Conservation (phyloP, 495 filamentous ascomycete species). For the Penicillium roqueforti region DNA sequence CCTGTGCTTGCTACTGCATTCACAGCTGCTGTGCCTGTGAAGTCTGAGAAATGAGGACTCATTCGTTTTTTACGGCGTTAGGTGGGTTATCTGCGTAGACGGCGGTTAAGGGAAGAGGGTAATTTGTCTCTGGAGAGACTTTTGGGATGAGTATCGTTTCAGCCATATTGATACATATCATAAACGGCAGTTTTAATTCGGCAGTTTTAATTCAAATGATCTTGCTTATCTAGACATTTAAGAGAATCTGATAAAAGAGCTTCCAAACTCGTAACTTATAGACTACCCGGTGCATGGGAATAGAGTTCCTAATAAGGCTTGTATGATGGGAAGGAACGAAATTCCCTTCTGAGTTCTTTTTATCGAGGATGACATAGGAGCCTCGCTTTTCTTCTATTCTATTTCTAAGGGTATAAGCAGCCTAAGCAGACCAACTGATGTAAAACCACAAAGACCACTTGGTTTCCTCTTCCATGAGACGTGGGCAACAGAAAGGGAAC, state of each 20-base stretch:
- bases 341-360: too few species aligned
- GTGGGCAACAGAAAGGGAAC: conserved; percentile 12
- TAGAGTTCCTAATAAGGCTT: too few species aligned
- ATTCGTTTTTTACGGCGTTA: not conserved
- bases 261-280: too few species aligned
- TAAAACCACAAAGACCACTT: conserved; percentile 11
- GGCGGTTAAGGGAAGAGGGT: not conserved
- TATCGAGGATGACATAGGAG: not conserved
- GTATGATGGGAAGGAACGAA: too few species aligned
- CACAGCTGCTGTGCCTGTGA: not conserved
- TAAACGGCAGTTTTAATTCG: not conserved
- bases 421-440: conserved; percentile 16
- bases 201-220: not conserved
- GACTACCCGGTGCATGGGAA: too few species aligned
- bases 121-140: not conserved
- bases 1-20: conserved; percentile 7
- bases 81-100: not conserved
- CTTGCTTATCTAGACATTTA: not conserved
- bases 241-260: too few species aligned
- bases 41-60: not conserved
- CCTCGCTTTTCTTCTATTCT: conserved; percentile 18
- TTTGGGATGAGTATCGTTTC: conserved; percentile 5
- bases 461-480: conserved; percentile 8
- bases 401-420: conserved; percentile 22
- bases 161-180: conserved; percentile 3